Conservation (phyloP, 306 rosid genomes). For the Casuarina equisetifolia region DNA sequence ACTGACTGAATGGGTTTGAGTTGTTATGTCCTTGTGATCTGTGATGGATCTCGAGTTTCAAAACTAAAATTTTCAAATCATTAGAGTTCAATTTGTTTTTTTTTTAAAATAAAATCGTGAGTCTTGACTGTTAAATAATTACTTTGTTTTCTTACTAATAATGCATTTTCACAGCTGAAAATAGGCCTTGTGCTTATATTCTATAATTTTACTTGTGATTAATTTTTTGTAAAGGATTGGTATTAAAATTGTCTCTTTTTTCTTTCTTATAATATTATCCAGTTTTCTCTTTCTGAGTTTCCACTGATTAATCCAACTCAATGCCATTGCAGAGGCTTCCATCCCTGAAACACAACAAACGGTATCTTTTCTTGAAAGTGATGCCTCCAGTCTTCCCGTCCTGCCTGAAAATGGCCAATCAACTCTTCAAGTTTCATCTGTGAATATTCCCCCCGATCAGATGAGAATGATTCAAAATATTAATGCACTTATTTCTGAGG, state of each 20-base stretch:
- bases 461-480: slow-evolving; percentile 76
- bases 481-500: slow-evolving; percentile 81
- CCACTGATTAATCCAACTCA: slow-evolving; percentile 25
- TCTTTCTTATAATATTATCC: not conserved
- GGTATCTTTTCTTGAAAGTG: slow-evolving; percentile 35
- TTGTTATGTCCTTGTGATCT: not conserved
- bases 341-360: slow-evolving; percentile 42
- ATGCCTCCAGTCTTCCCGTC: slow-evolving; percentile 35
- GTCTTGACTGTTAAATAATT: not conserved
- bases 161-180: too few species aligned
- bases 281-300: slow-evolving; percentile 15
- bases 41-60: not conserved
- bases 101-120: too few species aligned
- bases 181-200: not conserved
- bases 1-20: not conserved
- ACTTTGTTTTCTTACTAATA: not conserved
- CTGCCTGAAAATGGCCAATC: slow-evolving; percentile 42
- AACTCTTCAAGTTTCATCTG: slow-evolving; percentile 50
- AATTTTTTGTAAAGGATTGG: not conserved
- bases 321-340: slow-evolving; percentile 36
- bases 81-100: not conserved
- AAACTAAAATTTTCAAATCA: not conserved
- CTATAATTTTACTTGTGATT: not conserved
- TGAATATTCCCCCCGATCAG: slow-evolving; percentile 75
- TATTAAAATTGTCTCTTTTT: slow-evolving; percentile 7